These are phyloP conservation scores for Pochonia chlamydosporia DNA, from an alignment of 2,329 filamentous ascomycete species.

Conservation along the genomic window DNA sequence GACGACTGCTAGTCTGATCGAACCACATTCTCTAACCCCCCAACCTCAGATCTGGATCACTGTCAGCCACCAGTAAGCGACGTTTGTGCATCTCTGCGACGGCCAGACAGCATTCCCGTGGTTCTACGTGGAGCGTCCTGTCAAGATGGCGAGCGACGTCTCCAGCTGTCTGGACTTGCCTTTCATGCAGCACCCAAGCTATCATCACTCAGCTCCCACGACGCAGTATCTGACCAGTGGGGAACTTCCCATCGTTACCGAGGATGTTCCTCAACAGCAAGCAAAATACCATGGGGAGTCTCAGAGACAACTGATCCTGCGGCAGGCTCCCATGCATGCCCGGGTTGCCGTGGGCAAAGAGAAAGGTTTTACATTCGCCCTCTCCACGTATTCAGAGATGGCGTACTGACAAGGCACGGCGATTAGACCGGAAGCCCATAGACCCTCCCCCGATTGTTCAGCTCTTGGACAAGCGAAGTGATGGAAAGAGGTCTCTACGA, in stretches of 20 bases:
- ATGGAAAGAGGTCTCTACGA: constrained; percentile 17
- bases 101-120: not conserved
- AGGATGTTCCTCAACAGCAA: constrained; percentile 9
- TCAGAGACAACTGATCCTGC: constrained; percentile 13
- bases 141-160: constrained; percentile 9
- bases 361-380: constrained; percentile 48
- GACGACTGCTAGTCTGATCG: not conserved
- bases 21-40: not conserved
- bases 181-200: constrained; percentile 8
- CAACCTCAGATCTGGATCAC: not conserved
- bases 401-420: not conserved
- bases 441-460: constrained; percentile 84
- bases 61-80: not conserved
- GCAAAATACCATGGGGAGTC: constrained; percentile 14
- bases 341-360: constrained; percentile 68
- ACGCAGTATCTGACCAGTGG: constrained; percentile 11
- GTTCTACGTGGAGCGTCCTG: not conserved
- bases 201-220: constrained; percentile 5
- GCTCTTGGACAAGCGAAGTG: constrained; percentile 34
- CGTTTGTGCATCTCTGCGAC: not conserved
- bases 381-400: not conserved
- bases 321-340: constrained; percentile 37
- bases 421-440: constrained; percentile 74
- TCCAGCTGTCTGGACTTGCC: constrained; percentile 11
- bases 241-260: constrained; percentile 10